These are phyloP conservation scores for Globisporangium spiculum DNA, from an alignment of 352 stramenopile genomes.

Conservation along the genomic window DNA sequence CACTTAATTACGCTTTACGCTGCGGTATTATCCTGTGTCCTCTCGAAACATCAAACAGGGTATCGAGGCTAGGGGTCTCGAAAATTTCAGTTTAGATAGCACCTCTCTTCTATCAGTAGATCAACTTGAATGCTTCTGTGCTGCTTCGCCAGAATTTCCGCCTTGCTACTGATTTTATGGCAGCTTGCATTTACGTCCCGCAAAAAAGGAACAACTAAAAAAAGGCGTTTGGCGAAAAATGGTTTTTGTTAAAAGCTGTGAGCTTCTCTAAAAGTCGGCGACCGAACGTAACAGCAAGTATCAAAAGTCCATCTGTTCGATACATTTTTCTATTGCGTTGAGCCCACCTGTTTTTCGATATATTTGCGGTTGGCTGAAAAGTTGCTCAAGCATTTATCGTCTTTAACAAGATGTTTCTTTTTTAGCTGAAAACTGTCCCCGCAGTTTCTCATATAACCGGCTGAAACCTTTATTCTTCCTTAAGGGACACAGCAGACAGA, in stretches of 20 bases:
- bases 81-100: constrained; percentile 12
- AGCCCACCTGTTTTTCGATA: neutral
- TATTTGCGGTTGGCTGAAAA: neutral
- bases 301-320: neutral
- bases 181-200: neutral
- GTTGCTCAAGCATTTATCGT: neutral
- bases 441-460: neutral
- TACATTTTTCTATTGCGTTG: neutral
- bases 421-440: neutral
- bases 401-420: neutral
- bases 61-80: constrained; percentile 7
- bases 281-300: neutral
- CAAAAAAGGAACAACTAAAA: neutral
- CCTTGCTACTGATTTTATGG: neutral
- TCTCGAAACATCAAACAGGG: neutral
- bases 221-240: neutral
- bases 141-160: neutral
- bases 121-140: neutral
- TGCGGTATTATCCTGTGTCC: neutral
- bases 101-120: constrained; percentile 4
- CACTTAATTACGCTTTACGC: neutral
- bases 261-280: neutral
- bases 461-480: neutral
- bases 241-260: neutral
- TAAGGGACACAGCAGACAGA: neutral